These are phyloP conservation scores for Allium cepa DNA, from an alignment of 106 monocot genomes.

Conservation along the genomic window DNA sequence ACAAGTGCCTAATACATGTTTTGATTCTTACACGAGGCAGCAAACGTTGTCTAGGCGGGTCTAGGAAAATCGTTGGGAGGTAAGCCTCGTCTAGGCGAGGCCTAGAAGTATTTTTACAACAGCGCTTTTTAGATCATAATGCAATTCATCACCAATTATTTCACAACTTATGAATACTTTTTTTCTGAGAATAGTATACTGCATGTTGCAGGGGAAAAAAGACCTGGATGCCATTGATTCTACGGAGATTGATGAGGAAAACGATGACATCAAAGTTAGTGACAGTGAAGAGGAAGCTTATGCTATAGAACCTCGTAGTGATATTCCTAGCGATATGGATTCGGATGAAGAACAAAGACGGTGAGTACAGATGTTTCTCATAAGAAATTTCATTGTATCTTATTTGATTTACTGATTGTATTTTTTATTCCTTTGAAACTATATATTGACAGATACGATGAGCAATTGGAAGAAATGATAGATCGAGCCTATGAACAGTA, in stretches of 20 bases:
- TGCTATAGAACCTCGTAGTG: slow-evolving; percentile 6
- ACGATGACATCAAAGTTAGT: slow-evolving; percentile 16
- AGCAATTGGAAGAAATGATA: slow-evolving; percentile 59
- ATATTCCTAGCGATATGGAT: slow-evolving; percentile 44
- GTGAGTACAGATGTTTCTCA: slow-evolving; percentile 19
- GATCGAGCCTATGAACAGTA: slow-evolving; percentile 75
- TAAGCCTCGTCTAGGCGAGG: too few species aligned
- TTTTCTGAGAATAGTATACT: background rate
- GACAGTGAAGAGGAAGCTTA: slow-evolving; percentile 60
- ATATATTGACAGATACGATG: slow-evolving; percentile 42
- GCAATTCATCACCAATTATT: too few species aligned
- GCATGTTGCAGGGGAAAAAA: slow-evolving; percentile 59
- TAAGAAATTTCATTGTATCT: background rate
- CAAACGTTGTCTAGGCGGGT: too few species aligned
- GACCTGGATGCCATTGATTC: slow-evolving; percentile 54
- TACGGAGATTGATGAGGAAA: slow-evolving; percentile 44
- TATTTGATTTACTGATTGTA: background rate
- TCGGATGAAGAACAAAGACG: slow-evolving; percentile 69
- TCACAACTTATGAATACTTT: background rate
- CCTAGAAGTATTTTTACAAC: too few species aligned
- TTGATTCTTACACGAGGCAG: too few species aligned
- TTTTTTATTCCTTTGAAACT: background rate
- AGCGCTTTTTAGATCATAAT: too few species aligned
- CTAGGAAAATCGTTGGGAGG: too few species aligned
- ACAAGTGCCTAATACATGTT: too few species aligned